Evolutionary conservation across 805 yeast genomes (phyloP).

Genomic region (Candida takata): DNA sequence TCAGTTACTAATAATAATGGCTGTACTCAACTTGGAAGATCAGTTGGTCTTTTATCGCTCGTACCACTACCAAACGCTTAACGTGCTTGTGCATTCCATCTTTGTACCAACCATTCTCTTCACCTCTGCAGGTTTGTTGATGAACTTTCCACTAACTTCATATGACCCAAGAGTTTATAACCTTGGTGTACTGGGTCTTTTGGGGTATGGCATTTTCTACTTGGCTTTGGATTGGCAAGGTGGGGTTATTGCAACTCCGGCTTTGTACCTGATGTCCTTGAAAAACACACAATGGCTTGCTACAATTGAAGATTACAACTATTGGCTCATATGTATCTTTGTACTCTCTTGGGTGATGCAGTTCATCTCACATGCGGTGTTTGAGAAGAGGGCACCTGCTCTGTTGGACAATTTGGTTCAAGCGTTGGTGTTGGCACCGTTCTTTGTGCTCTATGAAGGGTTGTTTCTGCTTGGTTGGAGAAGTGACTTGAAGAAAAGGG

Average conservation of each 20-base stretch:
- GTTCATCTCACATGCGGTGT: constrained; percentile 80
- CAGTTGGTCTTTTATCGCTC: constrained; percentile 56
- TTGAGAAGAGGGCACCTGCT: constrained; percentile 83
- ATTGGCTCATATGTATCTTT: constrained; percentile 31
- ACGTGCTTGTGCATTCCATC: constrained; percentile 68
- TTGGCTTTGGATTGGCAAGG: constrained; percentile 43
- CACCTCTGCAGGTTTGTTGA: constrained; percentile 39
- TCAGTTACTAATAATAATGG: neutral
- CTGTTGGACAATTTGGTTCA: constrained; percentile 74
- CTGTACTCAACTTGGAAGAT: constrained; percentile 11
- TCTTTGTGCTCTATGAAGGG: constrained; percentile 74
- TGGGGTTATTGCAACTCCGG: constrained; percentile 39
- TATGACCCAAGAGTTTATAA: constrained; percentile 25
- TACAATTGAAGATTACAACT: constrained; percentile 14
- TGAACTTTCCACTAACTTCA: constrained; percentile 22
- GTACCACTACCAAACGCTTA: constrained; percentile 45
- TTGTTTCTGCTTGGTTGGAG: constrained; percentile 62
- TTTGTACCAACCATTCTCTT: constrained; percentile 76
- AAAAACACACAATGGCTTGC: constrained; percentile 20
- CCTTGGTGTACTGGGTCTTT: constrained; percentile 39
- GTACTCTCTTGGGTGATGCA: constrained; percentile 70
- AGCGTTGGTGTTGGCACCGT: constrained; percentile 87
- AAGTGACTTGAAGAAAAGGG: constrained; percentile 32
- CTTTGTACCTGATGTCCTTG: constrained; percentile 27
- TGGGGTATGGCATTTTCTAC: constrained; percentile 53